Base-by-base conservation (phyloP, 208 protist genomes). In the Wallacemonas sp. region DNA sequence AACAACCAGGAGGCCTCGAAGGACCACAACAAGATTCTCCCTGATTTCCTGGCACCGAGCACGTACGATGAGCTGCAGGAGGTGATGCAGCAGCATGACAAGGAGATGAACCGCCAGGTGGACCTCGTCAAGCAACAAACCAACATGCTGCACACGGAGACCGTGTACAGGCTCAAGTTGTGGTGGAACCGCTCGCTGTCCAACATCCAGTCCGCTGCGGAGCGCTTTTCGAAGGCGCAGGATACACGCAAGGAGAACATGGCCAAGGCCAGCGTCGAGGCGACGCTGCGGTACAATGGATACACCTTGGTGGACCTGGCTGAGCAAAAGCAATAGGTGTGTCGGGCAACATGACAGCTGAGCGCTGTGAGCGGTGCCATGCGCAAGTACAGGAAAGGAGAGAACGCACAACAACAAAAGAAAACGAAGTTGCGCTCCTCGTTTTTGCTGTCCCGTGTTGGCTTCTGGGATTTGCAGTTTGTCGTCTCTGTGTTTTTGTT, bases 151-250 rank as follows among this genome's bases (percentile, higher is more conserved):
- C 86, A 94, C 72, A 86, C 74, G 18, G 91, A 96, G 57, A 67
- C 79, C 22, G 65, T 85, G 28, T 94, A 85, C 65, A 77, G 83
- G 14, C n/a, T 86, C 25, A 93, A 92, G 67, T 65, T 85, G 70
- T 92, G 91, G 86, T 96, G 91, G 88, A 96, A 96, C 70, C 59
- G 74, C 25, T 84, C 65, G 26, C 78, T 96, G 25, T 77, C 75
- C 36, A 81, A 93, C 67, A 61, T 96, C 16, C 87, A 96, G 66
- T 41, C 70, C 36, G 87, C 87, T 10, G 49, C 72, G 41, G 74
- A 84, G 52, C 38, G 57, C 20, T 69, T 92, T 55, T 55, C 46
- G 1, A 32, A 55, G 14, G 57, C 74, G 4, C 72, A 82, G 33
- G 68, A 89, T 50, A 59, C 55, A 5, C 71, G 77, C 31, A 76